Base-by-base conservation (phyloP, 2,329 filamentous ascomycete species). In the Penicillium sp. region DNA sequence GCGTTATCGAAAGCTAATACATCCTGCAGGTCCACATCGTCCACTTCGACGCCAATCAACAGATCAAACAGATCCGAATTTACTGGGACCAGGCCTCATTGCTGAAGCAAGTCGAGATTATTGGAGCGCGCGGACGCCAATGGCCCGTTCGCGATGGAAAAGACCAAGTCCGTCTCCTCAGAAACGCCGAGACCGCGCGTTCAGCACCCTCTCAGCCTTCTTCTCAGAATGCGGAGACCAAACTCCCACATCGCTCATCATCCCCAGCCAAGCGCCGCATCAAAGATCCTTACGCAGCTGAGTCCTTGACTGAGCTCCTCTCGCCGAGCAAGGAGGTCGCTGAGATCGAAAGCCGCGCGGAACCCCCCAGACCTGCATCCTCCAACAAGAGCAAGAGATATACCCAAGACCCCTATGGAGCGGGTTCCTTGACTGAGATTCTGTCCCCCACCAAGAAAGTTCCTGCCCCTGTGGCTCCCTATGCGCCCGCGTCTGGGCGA, bases 71-170 rank as follows among this genome's bases (percentile, higher is more conserved):
- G 73, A 89, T 97, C 62, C 89, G 93, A 65, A 85, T 93, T 65
- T 90, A 89, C 73, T 99, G 94, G 94, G 94, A 99, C 73, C 94
- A 99, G 75, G 92, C 87, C 59, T 89, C 91, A 52, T 84, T 99
- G 39, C 84, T 99, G 64, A 97, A 94, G 78, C 89, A 96, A 74
- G 83, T 97, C 61, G 92, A 97, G 60, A 87, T 97, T 55, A 97
- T 99, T 74, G 93, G 94, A 68, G 88, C 87, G 71, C 88, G 89
- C 52, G 90, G 90, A 55, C 89, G 89, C 73, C 96, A 94, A 76
- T 99, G 94, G 94, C 94, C 94, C 53, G 95, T 99, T 70, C 85
- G 86, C 65, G 92, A 96, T 71, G 89, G 88, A 70, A 85, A 85
- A 67, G 92, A 96, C 52, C 92, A 97, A 78, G 82, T 88, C 65